Percentiles rank a stretch among this genome's conserved stretches.
Conservation (phyloP, 2,329 filamentous ascomycete genomes). For the Pseudogymnoascus sp. region DNA sequence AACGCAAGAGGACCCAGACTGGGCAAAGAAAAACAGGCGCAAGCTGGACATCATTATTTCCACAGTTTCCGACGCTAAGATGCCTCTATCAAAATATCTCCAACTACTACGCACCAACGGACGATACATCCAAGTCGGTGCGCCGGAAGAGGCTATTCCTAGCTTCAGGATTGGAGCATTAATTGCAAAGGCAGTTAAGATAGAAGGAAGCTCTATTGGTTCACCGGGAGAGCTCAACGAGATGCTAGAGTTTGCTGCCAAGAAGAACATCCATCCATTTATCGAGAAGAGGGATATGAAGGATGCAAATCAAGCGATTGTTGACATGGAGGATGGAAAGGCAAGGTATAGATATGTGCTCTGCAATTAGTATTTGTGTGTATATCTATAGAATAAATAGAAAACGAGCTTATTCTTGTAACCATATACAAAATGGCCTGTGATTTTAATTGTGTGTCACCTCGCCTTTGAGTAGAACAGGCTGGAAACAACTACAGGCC, state of each 20-base stretch:
- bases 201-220: constrained; percentile 36
- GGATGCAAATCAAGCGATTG: constrained; percentile 50
- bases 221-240: constrained; percentile 50
- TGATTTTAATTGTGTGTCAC: not conserved
- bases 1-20: constrained; percentile 50
- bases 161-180: constrained; percentile 49
- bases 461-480: not conserved
- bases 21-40: constrained; percentile 48
- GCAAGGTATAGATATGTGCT: constrained; percentile 46
- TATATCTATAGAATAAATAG: not conserved
- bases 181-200: constrained; percentile 48
- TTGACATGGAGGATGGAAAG: constrained; percentile 53
- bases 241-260: constrained; percentile 55
- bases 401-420: not conserved
- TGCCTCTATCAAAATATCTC: constrained; percentile 60
- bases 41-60: constrained; percentile 54
- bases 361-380: constrained; percentile 34
- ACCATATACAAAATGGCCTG: not conserved
- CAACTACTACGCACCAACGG: constrained; percentile 53
- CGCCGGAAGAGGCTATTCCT: constrained; percentile 54
- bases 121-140: constrained; percentile 60
- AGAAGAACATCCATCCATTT: constrained; percentile 53
- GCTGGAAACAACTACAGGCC: not conserved
- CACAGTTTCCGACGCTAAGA: constrained; percentile 50
- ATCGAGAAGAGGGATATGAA: constrained; percentile 50